Evolutionary conservation across 2,329 filamentous ascomycete genomes (phyloP).

Genomic region (Aspergillus uvarum): DNA sequence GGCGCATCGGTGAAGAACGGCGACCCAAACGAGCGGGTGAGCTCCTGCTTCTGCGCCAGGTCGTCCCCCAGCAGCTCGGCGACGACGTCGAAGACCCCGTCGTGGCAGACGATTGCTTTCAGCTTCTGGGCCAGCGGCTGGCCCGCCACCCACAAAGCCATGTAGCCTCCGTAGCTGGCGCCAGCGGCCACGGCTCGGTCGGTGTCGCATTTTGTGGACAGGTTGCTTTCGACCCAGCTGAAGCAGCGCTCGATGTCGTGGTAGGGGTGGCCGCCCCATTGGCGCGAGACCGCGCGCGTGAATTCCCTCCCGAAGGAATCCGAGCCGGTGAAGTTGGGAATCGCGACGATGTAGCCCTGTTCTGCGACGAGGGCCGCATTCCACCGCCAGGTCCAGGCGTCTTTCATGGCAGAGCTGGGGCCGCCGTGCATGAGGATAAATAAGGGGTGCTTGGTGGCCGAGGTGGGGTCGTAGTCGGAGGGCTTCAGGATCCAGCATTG

Average conservation of each 20-base stretch:
- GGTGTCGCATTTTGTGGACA: not conserved
- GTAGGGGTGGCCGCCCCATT: slow-evolving; percentile 6
- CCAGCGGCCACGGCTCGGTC: not conserved
- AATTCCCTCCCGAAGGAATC: slow-evolving; percentile 1
- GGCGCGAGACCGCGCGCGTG: not conserved
- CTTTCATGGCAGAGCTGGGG: not conserved
- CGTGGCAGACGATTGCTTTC: not conserved
- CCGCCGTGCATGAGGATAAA: slow-evolving; percentile 6
- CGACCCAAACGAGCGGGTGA: slow-evolving; percentile 3
- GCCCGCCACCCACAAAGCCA: not conserved
- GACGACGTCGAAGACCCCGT: slow-evolving; percentile 2
- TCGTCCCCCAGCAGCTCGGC: slow-evolving; percentile 1
- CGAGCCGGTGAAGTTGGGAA: slow-evolving; percentile 5
- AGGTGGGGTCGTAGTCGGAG: not conserved
- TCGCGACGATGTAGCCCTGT: slow-evolving; percentile 4
- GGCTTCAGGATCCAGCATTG: slow-evolving; percentile 3
- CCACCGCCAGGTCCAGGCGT: slow-evolving; percentile 6
- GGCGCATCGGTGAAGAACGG: not conserved
- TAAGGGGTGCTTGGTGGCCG: not conserved
- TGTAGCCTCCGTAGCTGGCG: slow-evolving; percentile 4
- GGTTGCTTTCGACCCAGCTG: not conserved
- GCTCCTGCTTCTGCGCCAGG: not conserved
- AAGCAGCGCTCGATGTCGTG: not conserved
- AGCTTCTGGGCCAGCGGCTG: slow-evolving; percentile 1
- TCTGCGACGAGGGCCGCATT: not conserved